Evolutionary conservation across 345 rosid genomes (phyloP), one percentile per base, ranked within the genome.

Genomic region (Rhodamnia rubescens): DNA sequence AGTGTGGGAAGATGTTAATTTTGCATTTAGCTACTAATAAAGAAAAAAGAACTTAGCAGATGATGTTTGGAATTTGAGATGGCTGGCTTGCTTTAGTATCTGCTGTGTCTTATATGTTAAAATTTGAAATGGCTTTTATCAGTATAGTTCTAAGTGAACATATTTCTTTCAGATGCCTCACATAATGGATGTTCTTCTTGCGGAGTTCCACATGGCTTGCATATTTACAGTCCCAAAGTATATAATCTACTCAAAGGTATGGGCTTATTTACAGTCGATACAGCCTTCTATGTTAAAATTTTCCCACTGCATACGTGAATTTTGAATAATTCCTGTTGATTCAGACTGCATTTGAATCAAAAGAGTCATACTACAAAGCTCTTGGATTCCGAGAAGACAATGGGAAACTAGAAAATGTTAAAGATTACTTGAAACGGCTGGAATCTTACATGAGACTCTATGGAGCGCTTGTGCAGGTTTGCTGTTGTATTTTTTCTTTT

Each of bases 381-480:
- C 88, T 94, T 40, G 98, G 95, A 47, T 92, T 85, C 81, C 86
- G 80, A 85, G 93, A 92, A 89, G 88, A 87, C 5, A 88, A 88
- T 78, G 96, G 96, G 42, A 90, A 91, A 87, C 47, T 92, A 40
- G 95, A 94, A 87, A 89, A 87, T 49, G 85, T 75, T 8, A 32
- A 82, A 11, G 91, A 92, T 85, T 93, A 89, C 87, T 81, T 93
- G 89, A 88, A 88, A 87, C 92, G 97, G 74, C 69, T 94, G 84
- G 91, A 90, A 88, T 93, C 94, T 82, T 93, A 91, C 90, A 93
- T 96, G 95, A 93, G 86, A 90, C 90, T 95, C 56, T 97, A 97
- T 85, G 99, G 96, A 36, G 96, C 99, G 85, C 91, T 97, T 10
- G 95, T 95, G 87, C 98, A 97, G 99, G 98, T 97, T 83, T 87